Base-by-base conservation (phyloP, 192 early-diverging fungal species). In the Coemansia javaensis region DNA sequence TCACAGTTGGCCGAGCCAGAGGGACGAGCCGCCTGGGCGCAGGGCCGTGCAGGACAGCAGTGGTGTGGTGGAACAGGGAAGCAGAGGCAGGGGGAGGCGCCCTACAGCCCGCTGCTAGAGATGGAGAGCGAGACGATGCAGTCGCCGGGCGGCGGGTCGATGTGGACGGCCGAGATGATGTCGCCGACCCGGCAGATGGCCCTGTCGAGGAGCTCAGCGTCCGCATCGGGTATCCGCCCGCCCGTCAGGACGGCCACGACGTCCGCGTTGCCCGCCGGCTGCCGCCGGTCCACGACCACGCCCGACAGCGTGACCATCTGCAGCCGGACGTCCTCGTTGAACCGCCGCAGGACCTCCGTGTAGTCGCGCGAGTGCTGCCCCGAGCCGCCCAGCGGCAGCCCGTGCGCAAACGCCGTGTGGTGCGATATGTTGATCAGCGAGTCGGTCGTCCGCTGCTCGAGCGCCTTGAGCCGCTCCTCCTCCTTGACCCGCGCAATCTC, bases 361-460 rank as follows among this genome's bases (percentile, higher is more conserved):
- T 65, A 65, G 57, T 73, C 69, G 41, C 57, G 61, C 18, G 61
- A 47, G 33, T 51, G 32, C 32, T 52, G 38, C 7, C 59, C 56
- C 15, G 44, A 50, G 43, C 39, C 39, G 18, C 31, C 45, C 25
- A 64, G 56, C 15, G 57, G 15, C 39, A 52, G 69, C 5, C 53
- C 51, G 33, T 60, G 65, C 23, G 39, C 45, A 40, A 51, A 65
- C 42, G 50, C 49, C 4, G 52, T 24, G 13, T 48, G 48, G 28
- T 73, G 61, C 23, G 57, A 61, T 28, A 73, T 73, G 49, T 64
- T 73, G 13, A 73, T 73, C 16, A 73, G 53, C 44, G 69, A 62
- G 49, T 73, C 69, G 47, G 61, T 65, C 11, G 69, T 73, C 17
- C 22, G 21, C 30, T 61, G 56, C 50, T 73, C 61, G 5, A 73